Conservation (phyloP, 495 filamentous ascomycete species). For the Aspergillus incahuasiensis region DNA sequence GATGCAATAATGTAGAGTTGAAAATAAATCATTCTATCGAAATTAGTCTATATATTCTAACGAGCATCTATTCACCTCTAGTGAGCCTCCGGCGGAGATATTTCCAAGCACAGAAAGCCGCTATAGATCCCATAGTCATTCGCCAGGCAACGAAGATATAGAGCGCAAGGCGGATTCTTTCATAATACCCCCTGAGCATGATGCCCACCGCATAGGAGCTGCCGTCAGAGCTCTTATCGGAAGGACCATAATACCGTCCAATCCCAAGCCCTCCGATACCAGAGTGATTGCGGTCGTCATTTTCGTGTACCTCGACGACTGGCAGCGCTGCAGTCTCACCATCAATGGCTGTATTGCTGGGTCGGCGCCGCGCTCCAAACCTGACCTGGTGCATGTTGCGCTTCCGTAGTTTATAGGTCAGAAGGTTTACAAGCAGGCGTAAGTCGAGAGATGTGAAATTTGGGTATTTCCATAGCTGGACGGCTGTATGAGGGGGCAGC, state of each 20-base stretch:
- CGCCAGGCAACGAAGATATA: constrained; percentile 45
- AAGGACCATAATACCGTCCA: constrained; percentile 39
- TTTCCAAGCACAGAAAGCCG: constrained; percentile 30
- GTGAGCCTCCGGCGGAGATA: constrained; percentile 19
- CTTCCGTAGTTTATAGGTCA: constrained; percentile 58
- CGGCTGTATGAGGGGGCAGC: constrained; percentile 58
- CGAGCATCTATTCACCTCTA: not conserved
- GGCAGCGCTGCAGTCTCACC: constrained; percentile 38
- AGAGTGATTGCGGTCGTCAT: constrained; percentile 38
- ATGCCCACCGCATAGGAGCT: constrained; percentile 50
- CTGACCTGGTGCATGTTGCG: constrained; percentile 45
- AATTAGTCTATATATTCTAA: not conserved
- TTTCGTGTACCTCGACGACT: constrained; percentile 21
- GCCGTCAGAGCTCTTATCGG: constrained; percentile 24
- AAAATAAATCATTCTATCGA: no score
- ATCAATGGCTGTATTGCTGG: constrained; percentile 41
- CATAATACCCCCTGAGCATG: constrained; percentile 68
- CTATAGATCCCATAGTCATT: constrained; percentile 29
- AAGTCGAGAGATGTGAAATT: constrained; percentile 68
- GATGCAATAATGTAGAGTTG: no score
- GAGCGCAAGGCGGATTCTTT: constrained; percentile 56
- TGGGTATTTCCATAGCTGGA: constrained; percentile 65
- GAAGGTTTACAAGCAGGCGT: constrained; percentile 51
- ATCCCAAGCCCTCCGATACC: constrained; percentile 45
- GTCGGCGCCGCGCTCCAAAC: constrained; percentile 26